phyloP scores from a whole-genome alignment of 75 land plant genomes.

The Picea glauca region DNA sequence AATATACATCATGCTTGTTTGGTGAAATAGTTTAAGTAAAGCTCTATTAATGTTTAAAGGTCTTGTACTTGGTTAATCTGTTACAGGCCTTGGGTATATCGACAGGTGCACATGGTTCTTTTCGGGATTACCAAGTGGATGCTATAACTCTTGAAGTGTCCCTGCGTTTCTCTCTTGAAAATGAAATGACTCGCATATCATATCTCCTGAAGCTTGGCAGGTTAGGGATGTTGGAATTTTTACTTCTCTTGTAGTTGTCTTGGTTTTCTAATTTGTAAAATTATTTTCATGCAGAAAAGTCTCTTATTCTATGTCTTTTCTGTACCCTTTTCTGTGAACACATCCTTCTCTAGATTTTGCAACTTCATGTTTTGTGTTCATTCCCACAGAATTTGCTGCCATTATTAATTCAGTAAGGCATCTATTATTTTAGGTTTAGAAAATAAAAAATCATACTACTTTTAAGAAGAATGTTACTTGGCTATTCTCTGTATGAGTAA shows the following conservation, averaged over 20 bases:
- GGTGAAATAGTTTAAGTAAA: background rate
- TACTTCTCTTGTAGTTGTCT: background rate
- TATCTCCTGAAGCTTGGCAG: slow-evolving; percentile 49
- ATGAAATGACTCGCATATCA: slow-evolving; percentile 20
- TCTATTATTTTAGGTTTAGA: background rate
- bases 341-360: background rate
- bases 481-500: background rate
- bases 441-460: background rate
- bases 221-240: slow-evolving; percentile 23
- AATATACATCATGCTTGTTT: too few species aligned
- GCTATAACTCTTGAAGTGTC: slow-evolving; percentile 79
- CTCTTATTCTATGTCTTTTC: background rate
- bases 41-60: background rate
- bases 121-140: slow-evolving; percentile 94
- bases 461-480: background rate
- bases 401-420: background rate
- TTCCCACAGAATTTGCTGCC: background rate
- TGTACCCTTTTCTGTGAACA: background rate
- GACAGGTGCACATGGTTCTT: slow-evolving; percentile 94
- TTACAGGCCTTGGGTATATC: slow-evolving; percentile 81
- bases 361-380: background rate
- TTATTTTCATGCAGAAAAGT: background rate
- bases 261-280: background rate
- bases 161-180: slow-evolving; percentile 20
- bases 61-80: slow-evolving; percentile 11